Conservation (phyloP, 2,329 filamentous ascomycete genomes). For the Botrytis byssoidea region DNA sequence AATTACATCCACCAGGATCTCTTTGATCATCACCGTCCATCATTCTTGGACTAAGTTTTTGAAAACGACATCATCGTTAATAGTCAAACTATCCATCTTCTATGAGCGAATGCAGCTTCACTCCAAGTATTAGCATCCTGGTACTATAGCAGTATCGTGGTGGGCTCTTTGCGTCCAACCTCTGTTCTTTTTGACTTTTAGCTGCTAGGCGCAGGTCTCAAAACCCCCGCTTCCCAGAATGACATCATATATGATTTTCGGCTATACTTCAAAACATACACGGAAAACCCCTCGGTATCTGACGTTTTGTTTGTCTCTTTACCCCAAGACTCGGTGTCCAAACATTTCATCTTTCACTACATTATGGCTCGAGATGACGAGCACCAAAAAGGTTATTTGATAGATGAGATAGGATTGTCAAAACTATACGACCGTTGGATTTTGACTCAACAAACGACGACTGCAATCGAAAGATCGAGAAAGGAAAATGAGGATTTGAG, state of each 20-base stretch:
- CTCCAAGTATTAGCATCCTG: background rate
- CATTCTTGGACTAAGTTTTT: background rate
- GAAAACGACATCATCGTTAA: background rate
- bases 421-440: background rate
- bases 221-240: no score
- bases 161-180: background rate
- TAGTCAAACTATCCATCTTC: background rate
- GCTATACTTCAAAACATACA: background rate
- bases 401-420: background rate
- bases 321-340: background rate
- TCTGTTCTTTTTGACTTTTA: background rate
- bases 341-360: background rate
- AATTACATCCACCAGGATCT: background rate
- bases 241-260: background rate
- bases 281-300: background rate
- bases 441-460: background rate
- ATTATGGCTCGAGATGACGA: background rate
- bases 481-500: background rate
- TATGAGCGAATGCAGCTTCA: background rate
- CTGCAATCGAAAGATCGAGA: background rate
- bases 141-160: no score
- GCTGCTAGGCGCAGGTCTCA: background rate
- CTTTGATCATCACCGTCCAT: background rate
- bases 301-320: background rate
- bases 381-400: background rate